Conservation (phyloP, 352 stramenopile genomes). For the Pythium coloratum region DNA sequence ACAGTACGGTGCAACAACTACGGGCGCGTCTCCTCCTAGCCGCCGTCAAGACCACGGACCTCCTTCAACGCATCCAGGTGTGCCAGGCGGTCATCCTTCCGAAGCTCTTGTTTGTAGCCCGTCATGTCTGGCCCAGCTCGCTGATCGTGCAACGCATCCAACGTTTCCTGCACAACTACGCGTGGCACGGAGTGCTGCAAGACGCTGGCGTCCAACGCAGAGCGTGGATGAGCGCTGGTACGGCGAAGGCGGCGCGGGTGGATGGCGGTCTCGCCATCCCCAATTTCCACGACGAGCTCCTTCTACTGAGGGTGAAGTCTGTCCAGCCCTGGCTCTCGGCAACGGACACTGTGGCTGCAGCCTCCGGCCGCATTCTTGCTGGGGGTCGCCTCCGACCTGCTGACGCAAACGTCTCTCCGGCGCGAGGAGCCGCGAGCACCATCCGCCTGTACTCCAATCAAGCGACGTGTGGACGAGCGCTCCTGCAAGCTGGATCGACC, state of each 20-base stretch:
- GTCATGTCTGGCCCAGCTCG: neutral
- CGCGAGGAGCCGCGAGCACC: no score
- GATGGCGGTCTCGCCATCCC: constrained; percentile 2
- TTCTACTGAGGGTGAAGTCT: neutral
- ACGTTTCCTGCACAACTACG: constrained; percentile 5
- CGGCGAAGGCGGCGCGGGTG: neutral
- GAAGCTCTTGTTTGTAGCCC: constrained; percentile 11
- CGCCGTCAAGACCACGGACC: constrained; percentile 12
- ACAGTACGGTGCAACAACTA: constrained; percentile 3
- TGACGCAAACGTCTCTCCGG: no score
- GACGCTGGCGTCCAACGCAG: neutral
- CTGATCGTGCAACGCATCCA: neutral
- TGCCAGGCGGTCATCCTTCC: constrained; percentile 9
- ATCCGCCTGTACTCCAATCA: no score
- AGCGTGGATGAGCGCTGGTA: constrained; percentile 17
- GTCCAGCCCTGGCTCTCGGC: neutral
- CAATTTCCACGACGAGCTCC: neutral
- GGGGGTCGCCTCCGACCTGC: no score
- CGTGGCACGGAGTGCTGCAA: neutral
- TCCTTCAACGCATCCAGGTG: constrained; percentile 9
- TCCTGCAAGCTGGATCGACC: neutral
- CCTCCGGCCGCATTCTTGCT: no score
- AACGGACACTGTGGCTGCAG: no score
- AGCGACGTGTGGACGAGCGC: no score
- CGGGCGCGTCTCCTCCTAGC: constrained; percentile 11